These are phyloP conservation scores for Limnanthes douglasii DNA, from an alignment of 345 rosid species.

Conservation along the genomic window DNA sequence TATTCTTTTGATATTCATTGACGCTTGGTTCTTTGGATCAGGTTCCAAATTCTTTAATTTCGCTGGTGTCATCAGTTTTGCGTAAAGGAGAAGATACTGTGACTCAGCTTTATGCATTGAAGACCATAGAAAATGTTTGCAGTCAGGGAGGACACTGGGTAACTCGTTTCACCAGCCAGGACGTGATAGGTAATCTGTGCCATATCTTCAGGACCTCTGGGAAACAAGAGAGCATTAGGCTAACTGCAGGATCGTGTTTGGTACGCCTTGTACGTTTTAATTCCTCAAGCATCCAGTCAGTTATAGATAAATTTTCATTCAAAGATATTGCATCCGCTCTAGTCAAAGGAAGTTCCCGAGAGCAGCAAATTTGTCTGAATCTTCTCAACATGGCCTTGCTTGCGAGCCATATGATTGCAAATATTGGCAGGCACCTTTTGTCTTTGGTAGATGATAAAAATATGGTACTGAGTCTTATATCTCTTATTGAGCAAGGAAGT, in stretches of 20 bases:
- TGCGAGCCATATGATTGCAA: constrained; percentile 58
- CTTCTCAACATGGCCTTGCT: constrained; percentile 76
- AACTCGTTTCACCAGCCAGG: constrained; percentile 83
- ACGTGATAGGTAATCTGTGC: constrained; percentile 72
- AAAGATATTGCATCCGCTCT: constrained; percentile 74
- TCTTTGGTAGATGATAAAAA: constrained; percentile 68
- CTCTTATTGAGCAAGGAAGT: constrained; percentile 82
- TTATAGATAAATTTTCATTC: constrained; percentile 62
- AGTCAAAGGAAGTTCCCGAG: constrained; percentile 71
- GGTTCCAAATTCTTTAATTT: constrained; percentile 92
- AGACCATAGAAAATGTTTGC: constrained; percentile 90
- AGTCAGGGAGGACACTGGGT: constrained; percentile 91
- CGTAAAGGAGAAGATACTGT: constrained; percentile 96
- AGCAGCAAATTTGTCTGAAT: constrained; percentile 88
- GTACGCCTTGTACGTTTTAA: constrained; percentile 88
- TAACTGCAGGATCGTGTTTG: constrained; percentile 94
- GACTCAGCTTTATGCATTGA: constrained; percentile 89
- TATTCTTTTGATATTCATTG: constrained; percentile 3
- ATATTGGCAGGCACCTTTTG: constrained; percentile 63
- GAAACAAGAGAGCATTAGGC: constrained; percentile 91
- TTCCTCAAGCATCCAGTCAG: constrained; percentile 58
- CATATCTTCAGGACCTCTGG: constrained; percentile 78
- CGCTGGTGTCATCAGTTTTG: constrained; percentile 73
- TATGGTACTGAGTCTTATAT: constrained; percentile 51
- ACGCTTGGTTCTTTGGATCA: constrained; percentile 15